Conservation (phyloP, 2,329 filamentous ascomycete species). For the Cercospora sesami region DNA sequence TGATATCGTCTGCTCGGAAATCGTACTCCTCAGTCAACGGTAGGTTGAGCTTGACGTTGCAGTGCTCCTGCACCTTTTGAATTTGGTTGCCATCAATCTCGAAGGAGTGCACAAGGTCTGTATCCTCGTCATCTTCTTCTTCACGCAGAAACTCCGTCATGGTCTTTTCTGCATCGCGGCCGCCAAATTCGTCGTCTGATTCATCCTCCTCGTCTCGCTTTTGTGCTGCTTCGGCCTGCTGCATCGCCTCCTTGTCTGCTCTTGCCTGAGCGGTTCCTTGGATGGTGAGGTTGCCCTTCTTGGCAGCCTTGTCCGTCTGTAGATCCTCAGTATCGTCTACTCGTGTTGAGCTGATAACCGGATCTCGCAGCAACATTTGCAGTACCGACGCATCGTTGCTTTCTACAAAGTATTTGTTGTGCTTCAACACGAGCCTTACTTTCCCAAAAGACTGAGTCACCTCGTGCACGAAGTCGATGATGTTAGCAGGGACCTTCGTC, state of each 20-base stretch:
- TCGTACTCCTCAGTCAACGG: slow-evolving; percentile 97
- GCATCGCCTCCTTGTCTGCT: slow-evolving; percentile 72
- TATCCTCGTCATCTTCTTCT: slow-evolving; percentile 79
- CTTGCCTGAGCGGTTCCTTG: slow-evolving; percentile 92
- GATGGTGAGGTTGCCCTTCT: slow-evolving; percentile 84
- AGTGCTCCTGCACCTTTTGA: slow-evolving; percentile 84
- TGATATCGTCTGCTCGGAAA: slow-evolving; percentile 85
- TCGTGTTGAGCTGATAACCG: slow-evolving; percentile 75
- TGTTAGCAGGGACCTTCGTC: slow-evolving; percentile 77
- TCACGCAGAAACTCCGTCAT: slow-evolving; percentile 69
- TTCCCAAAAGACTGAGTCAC: slow-evolving; percentile 93
- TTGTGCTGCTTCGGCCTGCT: slow-evolving; percentile 49
- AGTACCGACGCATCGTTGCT: slow-evolving; percentile 84
- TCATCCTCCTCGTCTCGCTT: slow-evolving; percentile 52
- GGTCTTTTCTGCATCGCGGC: slow-evolving; percentile 49
- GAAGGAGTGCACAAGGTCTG: slow-evolving; percentile 88
- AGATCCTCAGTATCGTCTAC: slow-evolving; percentile 72
- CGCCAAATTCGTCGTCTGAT: slow-evolving; percentile 58
- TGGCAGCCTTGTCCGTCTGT: slow-evolving; percentile 78
- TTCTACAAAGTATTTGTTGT: slow-evolving; percentile 92
- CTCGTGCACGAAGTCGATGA: slow-evolving; percentile 75
- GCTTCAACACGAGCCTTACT: slow-evolving; percentile 89
- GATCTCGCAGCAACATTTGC: slow-evolving; percentile 81
- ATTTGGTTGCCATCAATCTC: slow-evolving; percentile 82
- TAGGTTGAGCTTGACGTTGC: slow-evolving; percentile 73